Conservation (phyloP, 805 yeast genomes). For the Candida sphagnicola region DNA sequence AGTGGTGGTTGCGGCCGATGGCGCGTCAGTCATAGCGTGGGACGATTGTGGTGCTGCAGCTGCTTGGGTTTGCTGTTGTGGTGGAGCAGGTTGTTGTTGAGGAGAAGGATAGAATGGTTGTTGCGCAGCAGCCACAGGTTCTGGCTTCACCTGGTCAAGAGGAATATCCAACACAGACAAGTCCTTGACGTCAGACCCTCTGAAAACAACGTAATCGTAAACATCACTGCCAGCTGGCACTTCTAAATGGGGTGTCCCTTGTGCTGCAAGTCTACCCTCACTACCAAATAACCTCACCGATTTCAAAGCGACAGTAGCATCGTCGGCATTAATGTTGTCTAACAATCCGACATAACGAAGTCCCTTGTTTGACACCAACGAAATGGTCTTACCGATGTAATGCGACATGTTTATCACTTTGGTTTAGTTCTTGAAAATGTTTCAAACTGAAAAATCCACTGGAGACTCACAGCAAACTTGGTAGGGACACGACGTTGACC, state of each 20-base stretch:
- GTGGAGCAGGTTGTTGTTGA: slow-evolving; percentile 7
- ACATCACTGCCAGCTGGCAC: slow-evolving; percentile 65
- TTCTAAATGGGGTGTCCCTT: slow-evolving; percentile 62
- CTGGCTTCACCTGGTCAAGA: slow-evolving; percentile 60
- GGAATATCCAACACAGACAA: slow-evolving; percentile 76
- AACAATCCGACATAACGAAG: slow-evolving; percentile 88
- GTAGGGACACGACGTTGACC: background rate
- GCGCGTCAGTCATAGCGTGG: slow-evolving; percentile 5
- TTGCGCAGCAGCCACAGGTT: slow-evolving; percentile 24
- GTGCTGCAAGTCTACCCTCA: slow-evolving; percentile 70
- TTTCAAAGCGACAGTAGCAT: slow-evolving; percentile 80
- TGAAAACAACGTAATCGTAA: slow-evolving; percentile 75
- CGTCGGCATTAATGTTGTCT: slow-evolving; percentile 83
- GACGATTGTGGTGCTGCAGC: slow-evolving; percentile 8
- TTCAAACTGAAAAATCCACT: background rate
- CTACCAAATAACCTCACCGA: slow-evolving; percentile 85
- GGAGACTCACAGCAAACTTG: background rate
- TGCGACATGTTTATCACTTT: slow-evolving; percentile 81
- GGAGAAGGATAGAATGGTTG: slow-evolving; percentile 11
- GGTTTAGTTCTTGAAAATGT: too few species aligned
- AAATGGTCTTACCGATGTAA: slow-evolving; percentile 85
- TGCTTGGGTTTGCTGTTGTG: slow-evolving; percentile 7
- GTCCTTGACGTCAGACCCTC: slow-evolving; percentile 91
- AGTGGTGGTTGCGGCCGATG: slow-evolving; percentile 2
- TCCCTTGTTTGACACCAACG: slow-evolving; percentile 73